Evolutionary conservation across 1,284 basidiomycete genomes (phyloP).

Genomic region (Hypsizygus ulmarius): DNA sequence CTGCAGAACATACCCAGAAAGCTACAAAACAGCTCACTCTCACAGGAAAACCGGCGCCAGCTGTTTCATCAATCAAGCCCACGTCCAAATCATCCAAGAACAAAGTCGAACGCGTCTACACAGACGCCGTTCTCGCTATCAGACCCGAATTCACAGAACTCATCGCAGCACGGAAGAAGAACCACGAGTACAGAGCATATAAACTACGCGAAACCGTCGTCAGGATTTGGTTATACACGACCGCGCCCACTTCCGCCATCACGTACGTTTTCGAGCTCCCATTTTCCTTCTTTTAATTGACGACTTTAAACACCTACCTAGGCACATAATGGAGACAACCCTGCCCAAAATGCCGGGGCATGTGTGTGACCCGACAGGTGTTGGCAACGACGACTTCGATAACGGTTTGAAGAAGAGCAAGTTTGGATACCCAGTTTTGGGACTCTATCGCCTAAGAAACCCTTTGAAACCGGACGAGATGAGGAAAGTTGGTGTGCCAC

Average conservation of each 20-base stretch:
- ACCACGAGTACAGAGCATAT: conserved; percentile 36
- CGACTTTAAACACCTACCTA: conserved; percentile 3
- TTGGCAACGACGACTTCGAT: conserved; percentile 36
- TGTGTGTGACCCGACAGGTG: conserved; percentile 28
- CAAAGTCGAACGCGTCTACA: too few relatives aligned
- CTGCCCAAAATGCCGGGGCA: conserved; percentile 31
- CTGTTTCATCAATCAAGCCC: too few relatives aligned
- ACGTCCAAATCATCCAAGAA: too few relatives aligned
- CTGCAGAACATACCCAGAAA: too few relatives aligned
- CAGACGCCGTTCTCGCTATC: conserved; percentile 19
- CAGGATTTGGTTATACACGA: conserved; percentile 34
- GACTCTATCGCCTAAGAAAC: conserved; percentile 24
- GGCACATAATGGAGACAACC: conserved; percentile 28
- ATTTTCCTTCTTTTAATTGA: too few relatives aligned
- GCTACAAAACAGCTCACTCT: too few relatives aligned
- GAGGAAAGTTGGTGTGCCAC: conserved; percentile 24
- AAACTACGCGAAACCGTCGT: conserved; percentile 26
- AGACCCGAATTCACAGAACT: conserved; percentile 29
- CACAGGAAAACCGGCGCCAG: too few relatives aligned
- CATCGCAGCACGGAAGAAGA: conserved; percentile 32
- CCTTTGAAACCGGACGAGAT: conserved; percentile 24
- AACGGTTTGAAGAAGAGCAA: conserved; percentile 25
- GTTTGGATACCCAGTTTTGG: conserved; percentile 32
- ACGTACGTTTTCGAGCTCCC: conserved; percentile 16
- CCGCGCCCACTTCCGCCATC: conserved; percentile 28